These are phyloP conservation scores for Clarireedia paspali DNA, from an alignment of 2,329 filamentous ascomycete genomes.

Conservation along the genomic window DNA sequence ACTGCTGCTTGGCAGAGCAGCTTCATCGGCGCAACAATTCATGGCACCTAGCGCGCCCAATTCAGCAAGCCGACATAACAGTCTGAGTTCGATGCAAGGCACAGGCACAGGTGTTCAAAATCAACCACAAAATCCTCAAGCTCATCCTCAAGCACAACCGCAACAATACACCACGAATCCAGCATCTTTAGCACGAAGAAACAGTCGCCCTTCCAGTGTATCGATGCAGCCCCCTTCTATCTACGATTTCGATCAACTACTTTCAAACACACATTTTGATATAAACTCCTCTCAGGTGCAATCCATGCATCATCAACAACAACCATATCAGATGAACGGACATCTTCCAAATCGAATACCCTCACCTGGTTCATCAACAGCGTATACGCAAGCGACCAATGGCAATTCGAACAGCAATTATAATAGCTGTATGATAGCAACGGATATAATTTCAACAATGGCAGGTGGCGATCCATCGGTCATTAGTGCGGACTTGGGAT, in stretches of 20 bases:
- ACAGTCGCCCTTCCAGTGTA: conserved; percentile 12
- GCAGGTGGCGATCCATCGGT: conserved; percentile 30
- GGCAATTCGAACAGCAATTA: conserved; percentile 16
- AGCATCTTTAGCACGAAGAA: conserved; percentile 13
- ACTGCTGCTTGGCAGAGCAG: conserved; percentile 9
- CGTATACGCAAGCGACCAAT: conserved; percentile 8
- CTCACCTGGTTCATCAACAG: conserved; percentile 7
- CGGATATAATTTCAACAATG: conserved; percentile 38
- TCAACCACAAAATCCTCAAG: conserved; percentile 5
- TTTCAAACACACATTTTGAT: not conserved
- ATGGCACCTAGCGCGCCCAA: conserved; percentile 18
- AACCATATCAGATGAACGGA: not conserved
- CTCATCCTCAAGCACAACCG: not conserved
- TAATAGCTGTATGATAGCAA: conserved; percentile 32
- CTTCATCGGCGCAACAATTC: conserved; percentile 17
- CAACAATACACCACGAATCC: conserved; percentile 8
- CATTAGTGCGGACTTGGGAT: conserved; percentile 35
- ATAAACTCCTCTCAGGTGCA: not conserved
- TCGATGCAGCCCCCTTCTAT: conserved; percentile 14
- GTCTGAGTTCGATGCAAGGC: conserved; percentile 8
- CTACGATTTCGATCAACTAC: conserved; percentile 17
- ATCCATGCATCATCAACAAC: not conserved
- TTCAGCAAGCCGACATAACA: conserved; percentile 15
- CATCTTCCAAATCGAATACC: conserved; percentile 10
- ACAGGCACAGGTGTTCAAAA: conserved; percentile 9